Percentiles rank a stretch among this genome's conserved stretches.
phyloP scores from a whole-genome alignment of 2,329 filamentous ascomycete genomes.

The Monilinia fructicola region DNA sequence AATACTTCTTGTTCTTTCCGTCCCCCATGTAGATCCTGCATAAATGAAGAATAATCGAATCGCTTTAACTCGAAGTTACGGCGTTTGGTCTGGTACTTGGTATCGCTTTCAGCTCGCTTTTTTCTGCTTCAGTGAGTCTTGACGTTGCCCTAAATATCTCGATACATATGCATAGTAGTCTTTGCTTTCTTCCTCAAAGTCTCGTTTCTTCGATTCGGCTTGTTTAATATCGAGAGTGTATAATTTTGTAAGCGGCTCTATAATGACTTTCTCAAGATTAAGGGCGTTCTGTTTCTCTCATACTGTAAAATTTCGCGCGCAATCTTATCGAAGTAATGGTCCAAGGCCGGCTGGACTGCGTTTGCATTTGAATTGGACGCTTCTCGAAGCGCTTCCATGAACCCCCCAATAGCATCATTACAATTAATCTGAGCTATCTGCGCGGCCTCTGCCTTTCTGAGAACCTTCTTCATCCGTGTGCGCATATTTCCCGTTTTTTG shows the following conservation, averaged over 20 bases:
- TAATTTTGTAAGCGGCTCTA: conserved; percentile 87
- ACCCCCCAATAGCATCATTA: conserved; percentile 80
- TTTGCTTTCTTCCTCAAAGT: conserved; percentile 98
- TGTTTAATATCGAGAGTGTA: conserved; percentile 98
- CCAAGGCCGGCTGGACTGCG: conserved; percentile 92
- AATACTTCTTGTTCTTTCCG: conserved; percentile 96
- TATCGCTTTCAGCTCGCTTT: conserved; percentile 90
- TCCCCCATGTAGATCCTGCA: conserved; percentile 99
- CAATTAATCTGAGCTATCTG: conserved; percentile 75
- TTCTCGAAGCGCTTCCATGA: conserved; percentile 84
- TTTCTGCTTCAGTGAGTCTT: conserved; percentile 96
- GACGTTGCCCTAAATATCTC: conserved; percentile 91
- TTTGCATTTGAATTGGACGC: conserved; percentile 89
- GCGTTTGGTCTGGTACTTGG: conserved; percentile 92
- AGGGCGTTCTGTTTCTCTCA: conserved; percentile 79
- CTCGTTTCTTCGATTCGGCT: conserved; percentile 92
- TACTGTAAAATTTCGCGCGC: conserved; percentile 86
- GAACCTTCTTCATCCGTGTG: conserved; percentile 89
- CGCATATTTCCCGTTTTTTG: conserved; percentile 97
- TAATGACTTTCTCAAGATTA: conserved; percentile 89
- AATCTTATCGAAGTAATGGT: conserved; percentile 98
- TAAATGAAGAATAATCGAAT: conserved; percentile 98
- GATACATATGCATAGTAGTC: conserved; percentile 97
- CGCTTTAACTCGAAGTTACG: conserved; percentile 95
- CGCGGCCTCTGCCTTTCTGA: conserved; percentile 90